Evolutionary conservation across 768 basidiomycete genomes (phyloP), one percentile per base, ranked within the genome.

Genomic region (Rickenella mellea): DNA sequence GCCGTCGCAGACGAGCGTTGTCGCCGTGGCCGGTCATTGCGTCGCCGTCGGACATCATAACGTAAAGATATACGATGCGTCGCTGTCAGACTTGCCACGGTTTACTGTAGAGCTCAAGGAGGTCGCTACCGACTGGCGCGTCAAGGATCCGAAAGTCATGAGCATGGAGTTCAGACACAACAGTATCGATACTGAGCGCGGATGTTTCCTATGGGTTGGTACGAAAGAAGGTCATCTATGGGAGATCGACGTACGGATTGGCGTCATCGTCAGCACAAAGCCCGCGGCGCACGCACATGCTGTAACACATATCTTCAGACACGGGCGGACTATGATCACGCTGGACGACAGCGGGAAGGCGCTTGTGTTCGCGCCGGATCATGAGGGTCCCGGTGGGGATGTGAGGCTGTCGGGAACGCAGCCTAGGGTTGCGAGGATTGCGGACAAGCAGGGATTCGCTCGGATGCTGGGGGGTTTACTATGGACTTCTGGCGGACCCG

Each of bases 221-320:
- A 89, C 89, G 22, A 91, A 86, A 63, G 90, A 94, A 20, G 94
- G 94, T 0, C 79, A 84, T 57, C 45, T 99, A 20, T 70, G 82
- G 49, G 92, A 96, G 66, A 49, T 94, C 42, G 89, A 97, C 54
- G 65, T 84, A 28, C 61, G 71, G 41, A 76, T 70, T 2, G 83
- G 80, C 0, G 49, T 51, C 4, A 59, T 90, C 15, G 67, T 68
- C 2, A 77, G 74, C 11, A 64, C 69, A 25, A 85, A 80, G 47
- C 66, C 70, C 27, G 66, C 68, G 10, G 75, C 74, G 0, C 93
- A 96, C 53, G 52, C 76, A 0, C 69, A 78, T 42, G 61, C 81
- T 1, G 69, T 97, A 42, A 72, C 73, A 1, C 67, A 78, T 48
- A 83, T 97, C 24, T 82, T 87, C 58, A 72, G 87, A n/a, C 62